Conservation (phyloP, 2,329 filamentous ascomycete genomes). For the Shiraia bambusicola region DNA sequence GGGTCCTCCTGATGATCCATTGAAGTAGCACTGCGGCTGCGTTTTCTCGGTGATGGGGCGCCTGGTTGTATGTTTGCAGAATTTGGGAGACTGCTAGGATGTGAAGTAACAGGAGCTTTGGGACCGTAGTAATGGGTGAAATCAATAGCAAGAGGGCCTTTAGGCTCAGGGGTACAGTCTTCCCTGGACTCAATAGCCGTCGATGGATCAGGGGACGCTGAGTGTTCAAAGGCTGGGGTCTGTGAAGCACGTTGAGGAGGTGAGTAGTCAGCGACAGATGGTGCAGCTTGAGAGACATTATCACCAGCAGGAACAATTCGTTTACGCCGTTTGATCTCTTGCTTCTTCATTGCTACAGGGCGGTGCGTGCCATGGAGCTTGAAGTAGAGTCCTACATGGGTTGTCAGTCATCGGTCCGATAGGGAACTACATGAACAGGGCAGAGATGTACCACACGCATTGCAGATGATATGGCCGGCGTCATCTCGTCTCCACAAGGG, state of each 20-base stretch:
- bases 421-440: background rate
- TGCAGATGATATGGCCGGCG: slow-evolving; percentile 94
- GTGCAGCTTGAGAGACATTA: slow-evolving; percentile 39
- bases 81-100: slow-evolving; percentile 11
- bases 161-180: slow-evolving; percentile 27
- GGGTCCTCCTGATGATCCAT: slow-evolving; percentile 31
- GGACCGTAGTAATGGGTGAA: slow-evolving; percentile 39
- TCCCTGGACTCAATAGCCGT: slow-evolving; percentile 34
- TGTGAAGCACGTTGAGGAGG: slow-evolving; percentile 30
- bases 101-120: slow-evolving; percentile 17
- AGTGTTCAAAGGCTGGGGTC: slow-evolving; percentile 35
- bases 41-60: slow-evolving; percentile 37
- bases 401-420: slow-evolving; percentile 13
- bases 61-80: slow-evolving; percentile 16
- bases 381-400: slow-evolving; percentile 77
- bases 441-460: slow-evolving; percentile 80
- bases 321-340: slow-evolving; percentile 93
- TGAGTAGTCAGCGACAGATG: slow-evolving; percentile 33
- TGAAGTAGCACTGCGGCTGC: slow-evolving; percentile 37
- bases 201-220: slow-evolving; percentile 38
- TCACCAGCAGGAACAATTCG: slow-evolving; percentile 79
- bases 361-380: slow-evolving; percentile 93
- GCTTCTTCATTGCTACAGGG: slow-evolving; percentile 98
- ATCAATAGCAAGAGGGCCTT: slow-evolving; percentile 40
- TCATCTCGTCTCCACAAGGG: slow-evolving; percentile 95